These are phyloP conservation scores for Phytophthora palmivora DNA, from an alignment of 352 stramenopile species.

Conservation along the genomic window DNA sequence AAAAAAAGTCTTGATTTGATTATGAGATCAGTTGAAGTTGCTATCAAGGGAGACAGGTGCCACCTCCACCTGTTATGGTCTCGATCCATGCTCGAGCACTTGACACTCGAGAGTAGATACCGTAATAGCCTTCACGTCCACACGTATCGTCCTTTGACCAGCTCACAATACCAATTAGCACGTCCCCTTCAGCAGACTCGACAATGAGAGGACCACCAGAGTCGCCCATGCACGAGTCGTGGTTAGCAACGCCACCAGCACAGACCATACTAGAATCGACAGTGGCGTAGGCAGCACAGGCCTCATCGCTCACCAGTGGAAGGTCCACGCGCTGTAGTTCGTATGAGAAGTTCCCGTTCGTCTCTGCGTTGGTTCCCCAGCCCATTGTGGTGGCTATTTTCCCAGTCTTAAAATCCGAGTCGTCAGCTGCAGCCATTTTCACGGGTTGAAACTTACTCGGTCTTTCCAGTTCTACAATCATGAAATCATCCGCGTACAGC, in stretches of 20 bases:
- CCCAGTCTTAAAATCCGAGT: conserved; percentile 33
- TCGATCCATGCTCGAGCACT: conserved; percentile 48
- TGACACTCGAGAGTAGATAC: conserved; percentile 62
- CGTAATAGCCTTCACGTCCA: conserved; percentile 45
- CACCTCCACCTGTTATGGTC: conserved; percentile 7
- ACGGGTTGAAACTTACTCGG: conserved; percentile 43
- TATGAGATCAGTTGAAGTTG: background rate
- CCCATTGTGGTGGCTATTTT: conserved; percentile 41
- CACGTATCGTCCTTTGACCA: conserved; percentile 53
- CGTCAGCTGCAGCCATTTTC: conserved; percentile 28
- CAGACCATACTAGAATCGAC: conserved; percentile 58
- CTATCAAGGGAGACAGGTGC: conserved; percentile 17
- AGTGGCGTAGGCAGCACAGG: conserved; percentile 30
- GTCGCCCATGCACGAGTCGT: conserved; percentile 56
- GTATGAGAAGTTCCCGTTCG: conserved; percentile 21
- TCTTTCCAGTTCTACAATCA: conserved; percentile 51
- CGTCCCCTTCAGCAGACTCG: conserved; percentile 22
- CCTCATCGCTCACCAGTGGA: conserved; percentile 34
- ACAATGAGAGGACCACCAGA: conserved; percentile 57
- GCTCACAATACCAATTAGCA: conserved; percentile 53
- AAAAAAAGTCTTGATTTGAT: background rate
- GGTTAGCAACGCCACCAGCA: conserved; percentile 40
- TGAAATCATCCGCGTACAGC: conserved; percentile 32
- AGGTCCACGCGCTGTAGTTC: conserved; percentile 48
- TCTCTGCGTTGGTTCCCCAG: conserved; percentile 36